Evolutionary conservation across 2,329 filamentous ascomycete genomes (phyloP).

Genomic region (Penicillium frequentans): DNA sequence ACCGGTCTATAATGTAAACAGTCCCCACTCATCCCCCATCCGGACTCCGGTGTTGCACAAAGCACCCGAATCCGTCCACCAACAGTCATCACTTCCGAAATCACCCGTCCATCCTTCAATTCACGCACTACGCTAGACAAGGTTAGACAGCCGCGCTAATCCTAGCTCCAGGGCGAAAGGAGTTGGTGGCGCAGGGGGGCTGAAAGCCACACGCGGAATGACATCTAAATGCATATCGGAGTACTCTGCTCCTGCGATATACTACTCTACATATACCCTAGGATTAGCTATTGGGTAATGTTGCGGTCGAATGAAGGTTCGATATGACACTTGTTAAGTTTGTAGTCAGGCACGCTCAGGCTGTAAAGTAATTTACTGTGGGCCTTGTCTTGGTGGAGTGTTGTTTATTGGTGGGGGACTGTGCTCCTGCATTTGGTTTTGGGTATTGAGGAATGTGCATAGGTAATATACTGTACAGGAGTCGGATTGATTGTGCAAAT

Average conservation of each 20-base stretch:
- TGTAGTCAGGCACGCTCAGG: background rate
- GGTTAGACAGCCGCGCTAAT: background rate
- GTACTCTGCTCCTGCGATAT: conserved; percentile 21
- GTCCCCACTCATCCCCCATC: background rate
- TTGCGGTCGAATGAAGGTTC: too few species aligned
- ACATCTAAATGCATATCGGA: conserved; percentile 22
- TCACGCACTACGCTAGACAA: background rate
- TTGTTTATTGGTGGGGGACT: background rate
- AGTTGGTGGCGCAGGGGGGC: background rate
- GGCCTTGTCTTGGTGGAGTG: background rate
- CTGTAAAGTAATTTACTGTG: background rate
- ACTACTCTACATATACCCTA: background rate
- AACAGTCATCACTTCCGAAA: background rate
- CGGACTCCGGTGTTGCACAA: background rate
- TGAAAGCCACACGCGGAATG: conserved; percentile 22
- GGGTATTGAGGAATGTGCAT: background rate
- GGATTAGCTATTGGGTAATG: background rate
- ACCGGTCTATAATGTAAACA: background rate
- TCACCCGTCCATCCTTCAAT: background rate
- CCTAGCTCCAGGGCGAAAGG: background rate
- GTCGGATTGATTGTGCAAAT: background rate
- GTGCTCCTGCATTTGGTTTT: background rate
- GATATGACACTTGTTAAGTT: too few species aligned
- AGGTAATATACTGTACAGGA: background rate
- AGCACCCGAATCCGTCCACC: conserved; percentile 1